Evolutionary conservation across 2,329 filamentous ascomycete genomes (phyloP), one percentile per base, ranked within the genome.

Genomic region (Aspergillus ibericus): DNA sequence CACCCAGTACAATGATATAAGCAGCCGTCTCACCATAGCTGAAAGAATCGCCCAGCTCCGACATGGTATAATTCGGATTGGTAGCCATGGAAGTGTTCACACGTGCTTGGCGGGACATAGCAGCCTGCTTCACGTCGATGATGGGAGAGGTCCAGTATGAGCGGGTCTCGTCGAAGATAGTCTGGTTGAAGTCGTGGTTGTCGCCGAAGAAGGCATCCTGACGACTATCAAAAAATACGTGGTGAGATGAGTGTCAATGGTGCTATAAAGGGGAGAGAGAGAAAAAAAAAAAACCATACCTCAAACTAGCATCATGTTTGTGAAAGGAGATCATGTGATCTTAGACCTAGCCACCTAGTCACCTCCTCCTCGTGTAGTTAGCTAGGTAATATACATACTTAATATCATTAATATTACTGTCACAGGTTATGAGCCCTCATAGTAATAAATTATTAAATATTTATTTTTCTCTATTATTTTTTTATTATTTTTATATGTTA

Each of bases 151-250:
- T 81, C 80, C 81, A 85, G 70, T 79, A 84, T 80, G 76, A 20
- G 15, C 54, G 52, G 8, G 63, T 65, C 18, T 62, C 53, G 44
- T 59, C 49, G 67, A 84, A 85, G 61, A 83, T 67, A 2, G 75
- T 78, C 53, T 79, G 71, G 69, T 85, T 83, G 73, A 85, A 85
- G 56, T 78, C 56, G 63, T 81, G 76, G 62, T 81, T 80, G 68
- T 81, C 79, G 20, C 82, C 83, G 54, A 82, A 76, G 73, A 71
- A 80, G 8, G 76, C 79, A 58, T 85, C 82, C 1, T 72, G 65
- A 25, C 82, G 81, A 40, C 78, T 81, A 12, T n/a, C 22, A 3
- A 22, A 12, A 1, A 4, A 44, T 22, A 10, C 5, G 9, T 35
- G n/a, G 27, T 56, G 16, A 29, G 25, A 25, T 49, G 16, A n/a